Evolutionary conservation across 2,329 filamentous ascomycete genomes (phyloP), one percentile per base, ranked within the genome.

Genomic region (Ophioceras dolichostomum): DNA sequence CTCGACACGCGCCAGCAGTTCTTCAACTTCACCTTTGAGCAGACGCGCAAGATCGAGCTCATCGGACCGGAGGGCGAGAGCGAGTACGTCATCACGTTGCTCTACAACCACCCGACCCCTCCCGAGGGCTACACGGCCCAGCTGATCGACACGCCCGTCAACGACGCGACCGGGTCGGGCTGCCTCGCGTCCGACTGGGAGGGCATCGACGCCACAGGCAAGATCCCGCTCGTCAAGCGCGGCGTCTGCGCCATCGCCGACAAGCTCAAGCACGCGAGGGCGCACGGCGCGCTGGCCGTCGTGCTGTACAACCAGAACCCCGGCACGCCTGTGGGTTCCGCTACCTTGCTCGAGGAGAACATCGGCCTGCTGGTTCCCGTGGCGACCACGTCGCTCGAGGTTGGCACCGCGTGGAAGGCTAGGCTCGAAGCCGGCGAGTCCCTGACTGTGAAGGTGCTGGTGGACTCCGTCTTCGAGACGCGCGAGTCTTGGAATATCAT

Each of bases 251-350:
- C 58, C 28, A 58, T 67, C 27, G 43, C 56, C 0, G 57, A 62
- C 28, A 68, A 68, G 48, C 53, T 65, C 22, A 59, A 57, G 47
- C 51, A 65, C 4, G 64, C 64, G 20, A 60, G 54, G 48, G 50
- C 55, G 8, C 51, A 58, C 9, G 64, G 63, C 30, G 65, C 63
- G 3, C 29, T 59, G 2, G 63, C 54, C 29, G 62, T 68, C 1
- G 54, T 83, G 21, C 62, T 83, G 35, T 79, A 76, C 52, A 74
- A 83, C 62, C 76, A 80, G 43, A 60, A 56, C 51, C 21, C 54
- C 53, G 69, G 66, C 3, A 44, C 36, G 3, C 35, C 38, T 33
- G 43, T 50, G 8, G 50, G 65, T 6, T 55, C 57, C 31, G 70
- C 67, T n/a, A 75, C 70, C 1, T 55, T 76, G 3, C 65, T 65